A percentile compares a stretch with the other conserved stretches of the same genome.
Conservation (phyloP, 352 stramenopile species). For the Globisporangium barbulae region DNA sequence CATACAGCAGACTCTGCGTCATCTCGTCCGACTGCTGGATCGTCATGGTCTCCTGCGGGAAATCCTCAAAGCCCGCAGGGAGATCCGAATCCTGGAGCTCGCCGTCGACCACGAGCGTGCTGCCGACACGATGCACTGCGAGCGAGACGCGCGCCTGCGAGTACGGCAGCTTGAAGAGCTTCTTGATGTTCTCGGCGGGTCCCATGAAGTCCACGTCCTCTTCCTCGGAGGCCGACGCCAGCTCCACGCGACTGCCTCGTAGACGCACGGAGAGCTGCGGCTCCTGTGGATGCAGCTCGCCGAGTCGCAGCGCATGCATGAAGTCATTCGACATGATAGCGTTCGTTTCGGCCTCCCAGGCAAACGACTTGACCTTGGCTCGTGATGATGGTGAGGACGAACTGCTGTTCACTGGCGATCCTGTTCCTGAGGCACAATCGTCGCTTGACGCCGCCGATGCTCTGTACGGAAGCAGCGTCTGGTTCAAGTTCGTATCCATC, state of each 20-base stretch:
- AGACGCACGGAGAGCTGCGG: slow-evolving; percentile 74
- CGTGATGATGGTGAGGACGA: slow-evolving; percentile 1
- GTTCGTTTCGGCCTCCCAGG: slow-evolving; percentile 26
- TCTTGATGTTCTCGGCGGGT: slow-evolving; percentile 84
- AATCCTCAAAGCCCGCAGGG: slow-evolving; percentile 60
- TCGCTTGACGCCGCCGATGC: background rate
- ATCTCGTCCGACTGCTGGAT: slow-evolving; percentile 43
- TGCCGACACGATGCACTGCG: slow-evolving; percentile 74
- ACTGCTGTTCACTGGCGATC: background rate
- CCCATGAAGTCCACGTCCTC: slow-evolving; percentile 77
- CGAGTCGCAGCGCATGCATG: slow-evolving; percentile 61
- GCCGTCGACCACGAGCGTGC: slow-evolving; percentile 77
- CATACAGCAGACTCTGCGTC: slow-evolving; percentile 60
- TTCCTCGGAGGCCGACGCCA: slow-evolving; percentile 63
- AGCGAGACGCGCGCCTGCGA: slow-evolving; percentile 76
- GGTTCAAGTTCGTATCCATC: slow-evolving; percentile 74
- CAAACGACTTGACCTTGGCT: slow-evolving; percentile 30
- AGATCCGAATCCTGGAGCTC: slow-evolving; percentile 71
- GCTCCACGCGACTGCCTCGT: slow-evolving; percentile 60
- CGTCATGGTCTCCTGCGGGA: slow-evolving; percentile 51
- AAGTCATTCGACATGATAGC: slow-evolving; percentile 56
- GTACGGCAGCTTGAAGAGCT: slow-evolving; percentile 85
- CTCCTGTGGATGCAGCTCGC: slow-evolving; percentile 42
- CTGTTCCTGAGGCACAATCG: background rate
- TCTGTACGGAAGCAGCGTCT: slow-evolving; percentile 56